Conservation (phyloP, 2,329 filamentous ascomycete species). For the Colletotrichum gloeosporioides region DNA sequence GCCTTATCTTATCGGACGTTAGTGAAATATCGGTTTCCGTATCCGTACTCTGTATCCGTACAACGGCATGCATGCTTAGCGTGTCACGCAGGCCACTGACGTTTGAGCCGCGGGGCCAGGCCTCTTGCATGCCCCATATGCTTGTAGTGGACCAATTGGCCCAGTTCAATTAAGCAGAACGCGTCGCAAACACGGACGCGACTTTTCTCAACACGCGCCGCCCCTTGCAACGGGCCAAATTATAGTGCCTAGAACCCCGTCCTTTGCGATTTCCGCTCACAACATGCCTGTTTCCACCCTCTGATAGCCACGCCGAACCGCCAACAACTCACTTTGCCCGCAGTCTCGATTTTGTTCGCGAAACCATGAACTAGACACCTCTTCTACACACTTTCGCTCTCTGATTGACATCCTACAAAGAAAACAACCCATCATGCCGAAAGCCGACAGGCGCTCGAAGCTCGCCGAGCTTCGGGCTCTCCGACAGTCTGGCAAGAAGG, state of each 20-base stretch:
- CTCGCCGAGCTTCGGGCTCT: constrained; percentile 84
- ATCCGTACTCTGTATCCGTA: background rate
- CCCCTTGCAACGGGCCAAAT: constrained; percentile 5
- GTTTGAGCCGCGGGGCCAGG: background rate
- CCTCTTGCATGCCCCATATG: background rate
- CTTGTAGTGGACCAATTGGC: background rate
- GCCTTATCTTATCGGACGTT: background rate
- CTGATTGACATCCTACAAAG: background rate
- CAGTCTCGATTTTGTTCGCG: background rate
- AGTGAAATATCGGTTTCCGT: background rate
- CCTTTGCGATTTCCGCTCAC: background rate
- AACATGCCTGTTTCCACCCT: background rate
- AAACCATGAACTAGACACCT: background rate
- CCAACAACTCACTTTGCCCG: background rate
- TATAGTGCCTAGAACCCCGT: constrained; percentile 12
- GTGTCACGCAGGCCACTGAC: background rate
- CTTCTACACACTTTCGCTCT: background rate
- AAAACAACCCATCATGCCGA: constrained; percentile 42
- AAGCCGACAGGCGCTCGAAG: constrained; percentile 52
- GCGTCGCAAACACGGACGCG: constrained; percentile 21
- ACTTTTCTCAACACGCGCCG: background rate
- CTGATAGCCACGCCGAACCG: background rate
- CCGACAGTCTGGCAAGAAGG: constrained; percentile 89
- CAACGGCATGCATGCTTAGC: background rate
- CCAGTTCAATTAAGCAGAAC: constrained; percentile 12